Evolutionary conservation across 2,329 filamentous ascomycete genomes (phyloP).

Genomic region (Colletotrichum eremochloae): DNA sequence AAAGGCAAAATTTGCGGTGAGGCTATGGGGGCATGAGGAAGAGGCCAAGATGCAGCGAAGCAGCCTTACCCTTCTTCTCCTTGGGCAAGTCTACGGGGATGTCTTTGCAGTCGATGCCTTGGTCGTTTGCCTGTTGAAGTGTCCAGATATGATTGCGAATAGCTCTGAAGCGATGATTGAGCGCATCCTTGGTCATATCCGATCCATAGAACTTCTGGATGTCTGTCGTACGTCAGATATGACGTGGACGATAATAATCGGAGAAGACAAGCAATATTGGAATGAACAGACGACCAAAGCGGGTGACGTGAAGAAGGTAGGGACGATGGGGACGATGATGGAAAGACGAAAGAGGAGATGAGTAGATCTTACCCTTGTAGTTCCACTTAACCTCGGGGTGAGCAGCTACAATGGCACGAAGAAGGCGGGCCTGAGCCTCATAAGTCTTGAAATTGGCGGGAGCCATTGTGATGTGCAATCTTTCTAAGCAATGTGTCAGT

Average conservation of each 20-base stretch:
- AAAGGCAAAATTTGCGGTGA: neutral
- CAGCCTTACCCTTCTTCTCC: constrained; percentile 57
- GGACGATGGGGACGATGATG: neutral
- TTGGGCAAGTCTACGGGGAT: constrained; percentile 54
- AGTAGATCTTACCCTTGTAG: constrained; percentile 67
- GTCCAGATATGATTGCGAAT: constrained; percentile 57
- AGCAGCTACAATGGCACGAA: constrained; percentile 72
- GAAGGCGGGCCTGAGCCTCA: constrained; percentile 70
- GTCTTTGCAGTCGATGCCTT: constrained; percentile 58
- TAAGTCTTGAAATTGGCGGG: constrained; percentile 70
- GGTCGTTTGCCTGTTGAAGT: constrained; percentile 54
- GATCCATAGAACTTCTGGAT: constrained; percentile 63
- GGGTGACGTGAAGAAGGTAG: neutral
- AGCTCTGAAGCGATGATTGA: constrained; percentile 66
- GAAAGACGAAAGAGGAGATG: neutral
- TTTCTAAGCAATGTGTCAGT: neutral
- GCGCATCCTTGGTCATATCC: constrained; percentile 61
- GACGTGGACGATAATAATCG: constrained; percentile 8
- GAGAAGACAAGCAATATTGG: neutral
- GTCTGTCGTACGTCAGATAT: constrained; percentile 52
- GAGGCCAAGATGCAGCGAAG: neutral
- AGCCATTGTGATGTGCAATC: constrained; percentile 58
- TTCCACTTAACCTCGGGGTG: constrained; percentile 68
- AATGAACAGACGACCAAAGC: neutral
- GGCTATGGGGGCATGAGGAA: neutral